Conservation (phyloP, 306 rosid species). For the Comarum palustre region DNA sequence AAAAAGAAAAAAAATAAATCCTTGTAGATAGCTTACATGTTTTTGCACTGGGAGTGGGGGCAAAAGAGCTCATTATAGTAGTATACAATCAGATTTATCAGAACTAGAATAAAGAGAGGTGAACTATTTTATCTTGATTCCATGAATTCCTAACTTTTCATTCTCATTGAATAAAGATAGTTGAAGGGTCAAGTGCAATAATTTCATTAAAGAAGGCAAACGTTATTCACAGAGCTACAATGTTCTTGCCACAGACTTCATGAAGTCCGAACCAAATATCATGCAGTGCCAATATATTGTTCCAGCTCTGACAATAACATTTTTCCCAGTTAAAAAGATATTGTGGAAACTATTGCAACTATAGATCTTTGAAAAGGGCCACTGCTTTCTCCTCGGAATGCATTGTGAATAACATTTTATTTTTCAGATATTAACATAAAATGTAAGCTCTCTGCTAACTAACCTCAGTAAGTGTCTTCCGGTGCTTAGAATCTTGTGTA, state of each 20-base stretch:
- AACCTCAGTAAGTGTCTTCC: constrained; percentile 92
- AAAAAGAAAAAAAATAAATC: too few relatives aligned
- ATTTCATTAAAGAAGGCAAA: not conserved
- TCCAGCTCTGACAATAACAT: constrained; percentile 15
- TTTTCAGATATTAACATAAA: not conserved
- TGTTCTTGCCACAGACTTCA: not conserved
- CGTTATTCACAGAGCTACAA: not conserved
- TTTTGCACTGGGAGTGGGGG: not conserved
- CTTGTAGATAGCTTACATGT: not conserved
- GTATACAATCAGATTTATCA: not conserved
- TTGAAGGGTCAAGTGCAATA: not conserved
- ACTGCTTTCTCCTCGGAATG: not conserved
- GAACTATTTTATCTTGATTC: constrained; percentile 4
- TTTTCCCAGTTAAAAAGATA: not conserved
- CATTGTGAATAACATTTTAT: not conserved
- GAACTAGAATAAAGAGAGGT: not conserved
- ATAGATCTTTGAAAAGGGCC: not conserved
- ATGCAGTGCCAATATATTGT: not conserved
- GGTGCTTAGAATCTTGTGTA: constrained; percentile 86
- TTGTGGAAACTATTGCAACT: not conserved
- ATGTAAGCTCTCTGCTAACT: constrained; percentile 14
- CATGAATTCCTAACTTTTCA: not conserved
- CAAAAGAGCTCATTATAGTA: not conserved
- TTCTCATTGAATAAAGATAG: not conserved
- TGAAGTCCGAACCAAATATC: not conserved